Evolutionary conservation across 352 stramenopile genomes (phyloP).

Genomic region (Pythium volutum): DNA sequence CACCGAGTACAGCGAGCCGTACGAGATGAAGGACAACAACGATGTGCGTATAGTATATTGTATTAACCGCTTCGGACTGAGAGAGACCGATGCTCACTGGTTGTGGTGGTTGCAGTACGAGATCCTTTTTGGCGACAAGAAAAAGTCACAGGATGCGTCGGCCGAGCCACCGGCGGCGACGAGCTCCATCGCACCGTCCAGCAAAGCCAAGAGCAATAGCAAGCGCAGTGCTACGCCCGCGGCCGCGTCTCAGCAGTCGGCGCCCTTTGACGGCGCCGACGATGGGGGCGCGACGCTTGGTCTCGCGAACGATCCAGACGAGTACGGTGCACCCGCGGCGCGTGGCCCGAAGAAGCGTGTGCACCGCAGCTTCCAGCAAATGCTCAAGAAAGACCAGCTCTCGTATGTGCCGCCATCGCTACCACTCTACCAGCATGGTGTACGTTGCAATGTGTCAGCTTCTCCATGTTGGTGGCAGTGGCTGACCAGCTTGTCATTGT

Average conservation of each 20-base stretch:
- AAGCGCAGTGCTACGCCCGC: slow-evolving; percentile 20
- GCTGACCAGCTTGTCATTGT: background rate
- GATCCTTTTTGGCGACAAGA: slow-evolving; percentile 82
- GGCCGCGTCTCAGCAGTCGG: background rate
- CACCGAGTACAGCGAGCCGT: slow-evolving; percentile 80
- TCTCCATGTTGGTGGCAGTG: background rate
- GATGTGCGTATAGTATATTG: slow-evolving; percentile 43
- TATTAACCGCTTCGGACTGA: background rate
- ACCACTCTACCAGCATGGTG: slow-evolving; percentile 63
- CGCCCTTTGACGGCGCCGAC: slow-evolving; percentile 11
- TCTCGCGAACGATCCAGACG: slow-evolving; percentile 64
- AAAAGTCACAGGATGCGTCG: slow-evolving; percentile 55
- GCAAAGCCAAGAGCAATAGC: slow-evolving; percentile 21
- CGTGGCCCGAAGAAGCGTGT: slow-evolving; percentile 61
- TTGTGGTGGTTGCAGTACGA: slow-evolving; percentile 47
- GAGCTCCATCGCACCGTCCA: slow-evolving; percentile 10
- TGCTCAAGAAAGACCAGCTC: slow-evolving; percentile 75
- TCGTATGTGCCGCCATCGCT: slow-evolving; percentile 61
- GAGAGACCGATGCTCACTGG: background rate
- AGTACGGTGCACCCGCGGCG: slow-evolving; percentile 52
- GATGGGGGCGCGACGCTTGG: slow-evolving; percentile 33
- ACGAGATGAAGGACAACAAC: slow-evolving; percentile 82
- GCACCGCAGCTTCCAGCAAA: slow-evolving; percentile 71
- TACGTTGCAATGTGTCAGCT: slow-evolving; percentile 27
- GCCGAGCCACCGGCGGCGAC: slow-evolving; percentile 18